A percentile compares a stretch with the other conserved stretches of the same genome.
These are phyloP conservation scores for Cryphonectria radicalis DNA, from an alignment of 2,329 filamentous ascomycete genomes.

Conservation along the genomic window DNA sequence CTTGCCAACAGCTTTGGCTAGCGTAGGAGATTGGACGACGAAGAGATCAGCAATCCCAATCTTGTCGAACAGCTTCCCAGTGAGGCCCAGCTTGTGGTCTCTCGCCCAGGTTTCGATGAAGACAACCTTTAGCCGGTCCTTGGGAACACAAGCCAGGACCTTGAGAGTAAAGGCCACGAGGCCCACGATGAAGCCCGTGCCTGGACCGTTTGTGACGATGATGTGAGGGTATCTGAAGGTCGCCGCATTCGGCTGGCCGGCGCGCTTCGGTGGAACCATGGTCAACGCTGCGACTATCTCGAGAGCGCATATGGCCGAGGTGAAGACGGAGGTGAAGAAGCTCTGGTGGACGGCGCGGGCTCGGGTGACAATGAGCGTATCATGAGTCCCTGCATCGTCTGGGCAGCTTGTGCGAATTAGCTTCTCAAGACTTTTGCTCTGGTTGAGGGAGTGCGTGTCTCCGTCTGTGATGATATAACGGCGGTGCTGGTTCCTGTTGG, in stretches of 20 bases:
- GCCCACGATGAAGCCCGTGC: conserved; percentile 78
- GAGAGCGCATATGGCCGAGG: conserved; percentile 67
- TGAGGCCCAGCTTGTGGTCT: conserved; percentile 80
- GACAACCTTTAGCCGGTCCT: conserved; percentile 69
- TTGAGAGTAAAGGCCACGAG: conserved; percentile 54
- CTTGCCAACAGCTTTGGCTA: conserved; percentile 55
- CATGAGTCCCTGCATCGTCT: conserved; percentile 55
- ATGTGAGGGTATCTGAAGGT: conserved; percentile 65
- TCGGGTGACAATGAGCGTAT: conserved; percentile 71
- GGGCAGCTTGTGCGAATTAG: conserved; percentile 43
- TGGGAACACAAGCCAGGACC: conserved; percentile 48
- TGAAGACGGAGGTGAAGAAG: conserved; percentile 72
- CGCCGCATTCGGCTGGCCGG: conserved; percentile 22
- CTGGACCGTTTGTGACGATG: conserved; percentile 87
- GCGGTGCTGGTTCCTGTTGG: conserved; percentile 62
- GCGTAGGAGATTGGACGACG: conserved; percentile 77
- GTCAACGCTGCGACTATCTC: conserved; percentile 63
- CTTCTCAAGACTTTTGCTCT: conserved; percentile 67
- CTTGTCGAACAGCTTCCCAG: conserved; percentile 73
- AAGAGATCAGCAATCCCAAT: conserved; percentile 73
- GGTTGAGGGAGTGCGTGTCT: conserved; percentile 71
- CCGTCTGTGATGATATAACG: conserved; percentile 83
- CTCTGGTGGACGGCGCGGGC: conserved; percentile 84
- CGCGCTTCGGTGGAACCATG: conserved; percentile 33
- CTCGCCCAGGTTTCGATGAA: conserved; percentile 95